Evolutionary conservation across 2,329 filamentous ascomycete species (phyloP), one percentile per base, ranked within the genome.

Genomic region (Hortaea werneckii): DNA sequence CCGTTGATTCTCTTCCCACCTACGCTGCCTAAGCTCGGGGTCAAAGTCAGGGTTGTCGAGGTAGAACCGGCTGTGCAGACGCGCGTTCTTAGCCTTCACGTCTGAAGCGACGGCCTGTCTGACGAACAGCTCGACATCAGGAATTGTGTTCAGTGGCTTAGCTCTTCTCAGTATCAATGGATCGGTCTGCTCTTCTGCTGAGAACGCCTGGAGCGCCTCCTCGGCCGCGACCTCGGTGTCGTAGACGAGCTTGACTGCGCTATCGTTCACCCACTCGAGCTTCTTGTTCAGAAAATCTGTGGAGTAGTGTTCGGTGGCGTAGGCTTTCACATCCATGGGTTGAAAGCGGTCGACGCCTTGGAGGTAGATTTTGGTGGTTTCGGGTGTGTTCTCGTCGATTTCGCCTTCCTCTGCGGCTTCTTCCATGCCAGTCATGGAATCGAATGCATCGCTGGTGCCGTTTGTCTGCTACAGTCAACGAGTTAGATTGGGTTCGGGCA

Each of bases 221-320:
- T 71, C 58, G 1, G 79, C 80, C 9, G 74, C 66, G 39, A 75
- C 70, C 9, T 71, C 60, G 32, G 69, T 73, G 46, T 72, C 71
- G 68, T 92, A 96, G 43, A 94, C 67, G 44, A 95, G 72, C 62
- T 96, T 96, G 51, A 87, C 87, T 0, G 87, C 90, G 5, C 79
- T 82, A 65, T 98, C 92, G 63, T 96, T 87, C 54, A 98, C 87
- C 92, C 92, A 98, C 68, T 96, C 88, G 43, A 69, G 60, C 45
- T 74, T 71, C 10, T 66, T 63, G n/a, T 9, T 9, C 32, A 35
- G 32, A 20, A 20, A 20, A 9, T 9, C 32, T 2, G 9, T n/a
- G 32, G 49, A 26, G 58, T 77, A 87, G 63, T 92, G 78, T 6
- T 87, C 78, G 28, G 48, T 44, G 34, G 59, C 55, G 57, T 88